phyloP scores from a whole-genome alignment of 2,329 filamentous ascomycete species.

The Stromatinia cepivora region DNA sequence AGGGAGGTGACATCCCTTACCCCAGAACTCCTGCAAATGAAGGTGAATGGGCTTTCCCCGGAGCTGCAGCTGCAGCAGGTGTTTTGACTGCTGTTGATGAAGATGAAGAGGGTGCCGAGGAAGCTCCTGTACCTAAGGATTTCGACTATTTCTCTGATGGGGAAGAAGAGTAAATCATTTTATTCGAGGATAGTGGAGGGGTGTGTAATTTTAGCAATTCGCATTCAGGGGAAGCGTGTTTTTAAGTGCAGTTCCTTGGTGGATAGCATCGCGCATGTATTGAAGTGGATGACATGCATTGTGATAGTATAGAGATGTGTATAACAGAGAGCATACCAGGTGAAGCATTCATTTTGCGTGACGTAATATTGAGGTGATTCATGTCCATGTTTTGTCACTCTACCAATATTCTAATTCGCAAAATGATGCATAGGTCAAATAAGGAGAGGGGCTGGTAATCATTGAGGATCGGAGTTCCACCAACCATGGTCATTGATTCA shows the following conservation, averaged over 20 bases:
- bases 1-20: too few species aligned
- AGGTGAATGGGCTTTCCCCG: conserved; percentile 38
- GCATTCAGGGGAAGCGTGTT: conserved; percentile 16
- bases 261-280: conserved; percentile 7
- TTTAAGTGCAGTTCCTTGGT: background rate
- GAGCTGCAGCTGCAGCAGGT: conserved; percentile 72
- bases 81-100: conserved; percentile 88
- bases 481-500: background rate
- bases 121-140: conserved; percentile 67
- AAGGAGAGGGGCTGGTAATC: too few species aligned
- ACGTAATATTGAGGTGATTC: background rate
- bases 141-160: conserved; percentile 72
- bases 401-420: background rate
- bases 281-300: conserved; percentile 1
- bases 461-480: background rate
- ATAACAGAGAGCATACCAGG: conserved; percentile 16
- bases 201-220: conserved; percentile 20
- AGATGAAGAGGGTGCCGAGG: conserved; percentile 71
- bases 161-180: conserved; percentile 34
- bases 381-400: background rate
- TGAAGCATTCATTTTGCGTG: background rate
- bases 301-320: conserved; percentile 22
- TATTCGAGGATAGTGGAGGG: background rate
- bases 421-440: background rate
- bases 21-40: conserved; percentile 43